phyloP scores from a whole-genome alignment of 306 rosid species.

The Vachellia pachyceras region DNA sequence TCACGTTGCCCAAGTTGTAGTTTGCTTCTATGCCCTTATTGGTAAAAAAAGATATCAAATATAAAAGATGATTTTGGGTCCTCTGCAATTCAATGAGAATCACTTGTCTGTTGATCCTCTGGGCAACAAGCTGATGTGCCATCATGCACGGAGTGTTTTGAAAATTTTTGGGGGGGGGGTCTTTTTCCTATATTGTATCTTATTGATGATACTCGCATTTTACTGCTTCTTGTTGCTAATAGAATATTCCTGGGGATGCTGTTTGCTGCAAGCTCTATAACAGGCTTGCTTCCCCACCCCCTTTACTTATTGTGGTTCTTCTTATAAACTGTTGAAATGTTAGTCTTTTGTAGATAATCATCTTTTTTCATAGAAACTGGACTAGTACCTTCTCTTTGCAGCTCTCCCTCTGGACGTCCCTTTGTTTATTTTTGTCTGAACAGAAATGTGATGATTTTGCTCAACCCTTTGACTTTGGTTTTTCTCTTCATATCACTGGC shows the following conservation, averaged over 20 bases:
- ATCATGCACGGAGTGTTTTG: background rate
- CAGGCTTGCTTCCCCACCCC: background rate
- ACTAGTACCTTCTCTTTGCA: no score
- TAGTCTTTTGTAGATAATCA: background rate
- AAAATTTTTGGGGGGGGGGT: conserved; percentile 21
- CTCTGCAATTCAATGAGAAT: background rate
- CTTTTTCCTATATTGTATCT: conserved; percentile 24
- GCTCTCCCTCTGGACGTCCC: no score
- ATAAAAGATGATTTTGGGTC: conserved; percentile 12
- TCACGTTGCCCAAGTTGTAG: no score
- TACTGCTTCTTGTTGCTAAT: conserved; percentile 25
- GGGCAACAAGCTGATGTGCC: conserved; percentile 16
- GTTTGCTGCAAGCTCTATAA: conserved; percentile 1
- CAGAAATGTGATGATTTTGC: background rate
- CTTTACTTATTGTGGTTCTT: background rate
- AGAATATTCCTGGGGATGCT: conserved; percentile 12
- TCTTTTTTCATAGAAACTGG: background rate
- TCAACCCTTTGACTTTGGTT: background rate
- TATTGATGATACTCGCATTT: background rate
- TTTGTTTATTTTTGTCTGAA: no score
- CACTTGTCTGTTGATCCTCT: conserved; percentile 33
- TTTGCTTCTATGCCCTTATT: conserved; percentile 18
- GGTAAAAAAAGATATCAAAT: conserved; percentile 21
- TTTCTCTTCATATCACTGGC: background rate
- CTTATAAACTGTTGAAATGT: background rate